Base-by-base conservation (phyloP, 495 filamentous ascomycete species). In the Penicillium soppii region DNA sequence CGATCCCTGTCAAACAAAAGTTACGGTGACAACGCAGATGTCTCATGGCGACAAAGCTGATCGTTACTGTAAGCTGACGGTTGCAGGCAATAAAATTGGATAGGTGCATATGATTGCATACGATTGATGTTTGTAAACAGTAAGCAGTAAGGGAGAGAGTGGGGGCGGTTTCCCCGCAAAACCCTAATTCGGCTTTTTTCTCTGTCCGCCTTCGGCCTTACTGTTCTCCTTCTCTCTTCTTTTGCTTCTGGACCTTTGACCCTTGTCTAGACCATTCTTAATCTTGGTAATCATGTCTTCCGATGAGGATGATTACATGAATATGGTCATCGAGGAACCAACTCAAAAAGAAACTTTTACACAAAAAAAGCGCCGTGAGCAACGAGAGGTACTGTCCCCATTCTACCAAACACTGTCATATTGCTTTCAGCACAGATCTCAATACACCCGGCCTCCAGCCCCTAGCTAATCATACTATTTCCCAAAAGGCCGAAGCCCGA, bases 241-340 rank as follows among this genome's bases (percentile, higher is more conserved):
- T 19, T 44, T 22, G n/a, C 23, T 27, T 8, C 29, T 32, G 29
- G 10, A 32, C 29, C 29, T 10, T 12, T 32, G 29, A 12, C 8
- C 29, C 29, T 10, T 12, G 5, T 15, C 20, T 15, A n/a, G 40
- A 35, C 37, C 39, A 13, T 29, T 41, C 19, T 20, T 27, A 25
- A 29, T 36, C 30, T 37, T 47, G 30, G 32, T 54, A n/a, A 46
- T 13, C 41, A 64, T 68, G 65, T 38, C 64, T 13, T 36, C 54
- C 26, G 81, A 82, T 19, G 77, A 82, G 55, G 83, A 86, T 7
- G 83, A 87, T 59, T 87, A 86, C 62, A 83, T 87, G 76, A 78
- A 76, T 26, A 85, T 85, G 82, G 56, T 77, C 2, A 78, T 87
- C 52, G 67, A 73, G 27, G 83, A 85, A 38, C 75, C 79, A 4